Base-by-base conservation (phyloP, 2,329 filamentous ascomycete genomes). In the Fusarium palustre region DNA sequence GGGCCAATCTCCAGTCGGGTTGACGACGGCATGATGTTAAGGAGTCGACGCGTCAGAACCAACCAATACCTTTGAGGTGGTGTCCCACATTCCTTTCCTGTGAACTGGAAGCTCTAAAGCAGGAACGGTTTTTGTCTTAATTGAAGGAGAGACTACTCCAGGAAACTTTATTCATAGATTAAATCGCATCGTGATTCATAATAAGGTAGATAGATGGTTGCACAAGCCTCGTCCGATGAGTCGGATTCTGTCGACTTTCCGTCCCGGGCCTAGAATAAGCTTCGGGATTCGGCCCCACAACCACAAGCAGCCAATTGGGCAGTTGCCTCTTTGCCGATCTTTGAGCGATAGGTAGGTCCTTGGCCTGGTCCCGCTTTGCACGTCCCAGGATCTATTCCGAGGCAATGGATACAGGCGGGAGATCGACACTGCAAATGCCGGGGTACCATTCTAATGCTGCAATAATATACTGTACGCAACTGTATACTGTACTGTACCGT, bases 351-450 rank as follows among this genome's bases (percentile, higher is more conserved):
- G n/a, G 24, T 25, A 25, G 20, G 45, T 20, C 38, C 52, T 25
- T 45, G 9, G 18, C n/a, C 8, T 31, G 36, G 33, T 49, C 50
- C 54, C 45, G 30, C 20, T 36, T 36, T 31, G 41, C 30, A 52
- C 54, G 15, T 47, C 56, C 55, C 31, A 50, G 42, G 28, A 50
- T 43, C 38, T 61, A 59, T 55, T 63, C 53, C 53, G 28, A 61
- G 28, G 56, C 46, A 38, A 65, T 54, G 58, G 61, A 31, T 64
- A 42, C 38, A 47, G 50, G 55, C 59, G 67, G 64, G 68, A 68
- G 68, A 70, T 70, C 68, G 68, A 65, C 68, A 65, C 47, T 70
- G 67, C 66, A 70, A 64, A 52, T 59, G 46, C 46, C 55, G 63
- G 68, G 52, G 57, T 54, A 33, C 15, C 18, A 45, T 63, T 39